Conservation (phyloP, 2,329 filamentous ascomycete species). For the Alternaria alternata region DNA sequence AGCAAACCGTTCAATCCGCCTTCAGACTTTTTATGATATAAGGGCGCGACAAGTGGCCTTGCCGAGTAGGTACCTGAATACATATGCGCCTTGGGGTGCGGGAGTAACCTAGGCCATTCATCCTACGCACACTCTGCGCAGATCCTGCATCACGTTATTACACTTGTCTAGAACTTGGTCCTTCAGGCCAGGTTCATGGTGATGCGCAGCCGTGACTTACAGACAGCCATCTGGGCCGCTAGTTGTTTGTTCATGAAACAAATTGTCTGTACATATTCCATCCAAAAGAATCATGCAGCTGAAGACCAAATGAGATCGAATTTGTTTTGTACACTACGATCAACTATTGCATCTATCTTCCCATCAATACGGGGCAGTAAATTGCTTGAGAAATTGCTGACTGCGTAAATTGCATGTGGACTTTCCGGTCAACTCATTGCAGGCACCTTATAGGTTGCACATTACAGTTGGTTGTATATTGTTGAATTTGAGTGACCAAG, state of each 20-base stretch:
- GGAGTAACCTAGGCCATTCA: neutral
- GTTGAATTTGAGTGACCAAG: neutral
- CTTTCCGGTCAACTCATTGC: slow-evolving; percentile 7
- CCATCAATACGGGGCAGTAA: neutral
- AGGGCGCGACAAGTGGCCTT: neutral
- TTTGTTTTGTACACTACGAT: slow-evolving; percentile 4
- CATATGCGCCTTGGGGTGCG: neutral
- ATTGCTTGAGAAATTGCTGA: slow-evolving; percentile 13
- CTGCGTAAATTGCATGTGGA: slow-evolving; percentile 8
- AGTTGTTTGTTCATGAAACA: neutral
- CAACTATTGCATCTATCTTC: slow-evolving; percentile 7
- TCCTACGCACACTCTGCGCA: neutral
- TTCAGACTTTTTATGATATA: neutral
- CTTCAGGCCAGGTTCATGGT: neutral
- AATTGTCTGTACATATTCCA: neutral
- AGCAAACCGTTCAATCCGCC: neutral
- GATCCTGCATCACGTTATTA: neutral
- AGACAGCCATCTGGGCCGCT: neutral
- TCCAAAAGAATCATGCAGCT: slow-evolving; percentile 10
- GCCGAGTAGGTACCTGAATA: neutral
- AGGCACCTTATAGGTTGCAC: neutral
- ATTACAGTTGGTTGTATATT: slow-evolving; percentile 13
- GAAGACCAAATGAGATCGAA: neutral
- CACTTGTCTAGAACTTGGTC: neutral
- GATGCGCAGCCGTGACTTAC: neutral